Evolutionary conservation across 2,329 filamentous ascomycete genomes (phyloP).

Genomic region (Fusarium coicis): DNA sequence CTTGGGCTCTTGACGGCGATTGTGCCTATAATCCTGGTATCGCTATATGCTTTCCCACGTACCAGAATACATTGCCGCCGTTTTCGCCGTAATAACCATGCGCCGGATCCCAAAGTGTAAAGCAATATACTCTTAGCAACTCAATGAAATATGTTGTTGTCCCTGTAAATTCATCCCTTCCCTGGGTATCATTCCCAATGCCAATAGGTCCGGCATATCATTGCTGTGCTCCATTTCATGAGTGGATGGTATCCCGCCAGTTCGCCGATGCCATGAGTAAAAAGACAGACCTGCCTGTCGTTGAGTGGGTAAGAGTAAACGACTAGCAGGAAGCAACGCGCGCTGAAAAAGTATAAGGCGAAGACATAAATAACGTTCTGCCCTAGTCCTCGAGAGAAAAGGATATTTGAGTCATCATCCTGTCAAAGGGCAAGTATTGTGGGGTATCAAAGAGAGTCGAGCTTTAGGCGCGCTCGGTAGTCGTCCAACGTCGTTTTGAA

Average conservation of each 20-base stretch:
- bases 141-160: slow-evolving; percentile 10
- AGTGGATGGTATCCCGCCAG: slow-evolving; percentile 27
- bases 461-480: slow-evolving; percentile 57
- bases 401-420: slow-evolving; percentile 23
- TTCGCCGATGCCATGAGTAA: slow-evolving; percentile 44
- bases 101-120: slow-evolving; percentile 1
- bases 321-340: slow-evolving; percentile 37
- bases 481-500: slow-evolving; percentile 66
- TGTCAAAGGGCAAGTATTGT: slow-evolving; percentile 9
- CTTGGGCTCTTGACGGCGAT: not conserved
- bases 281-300: slow-evolving; percentile 38
- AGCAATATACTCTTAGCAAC: not conserved
- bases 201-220: slow-evolving; percentile 8
- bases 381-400: slow-evolving; percentile 1
- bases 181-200: slow-evolving; percentile 29
- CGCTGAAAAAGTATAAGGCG: slow-evolving; percentile 35
- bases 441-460: slow-evolving; percentile 6
- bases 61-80: slow-evolving; percentile 6
- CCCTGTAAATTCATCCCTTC: slow-evolving; percentile 1
- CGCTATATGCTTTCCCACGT: not conserved
- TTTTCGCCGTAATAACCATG: slow-evolving; percentile 18
- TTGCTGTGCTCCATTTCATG: slow-evolving; percentile 22
- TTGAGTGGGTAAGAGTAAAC: slow-evolving; percentile 19
- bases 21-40: not conserved
- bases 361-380: slow-evolving; percentile 16